These are phyloP conservation scores for Clonostachys solani DNA, from an alignment of 2,329 filamentous ascomycete genomes.

Conservation along the genomic window DNA sequence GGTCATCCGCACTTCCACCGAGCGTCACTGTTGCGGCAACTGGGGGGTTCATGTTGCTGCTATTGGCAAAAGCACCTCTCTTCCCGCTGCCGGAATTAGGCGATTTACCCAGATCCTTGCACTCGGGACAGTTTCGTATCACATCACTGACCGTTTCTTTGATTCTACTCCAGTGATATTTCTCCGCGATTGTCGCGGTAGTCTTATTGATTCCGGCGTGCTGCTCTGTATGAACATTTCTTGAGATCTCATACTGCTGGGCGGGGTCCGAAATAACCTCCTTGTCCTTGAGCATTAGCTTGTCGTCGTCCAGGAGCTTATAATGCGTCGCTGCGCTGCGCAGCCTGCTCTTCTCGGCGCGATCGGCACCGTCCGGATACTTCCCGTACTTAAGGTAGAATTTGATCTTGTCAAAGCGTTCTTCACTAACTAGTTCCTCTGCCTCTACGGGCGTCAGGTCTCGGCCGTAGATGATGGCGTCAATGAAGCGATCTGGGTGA, in stretches of 20 bases:
- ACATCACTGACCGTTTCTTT: slow-evolving; percentile 96
- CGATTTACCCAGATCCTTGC: slow-evolving; percentile 72
- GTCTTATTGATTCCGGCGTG: slow-evolving; percentile 99
- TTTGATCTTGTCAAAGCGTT: slow-evolving; percentile 97
- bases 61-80: slow-evolving; percentile 6
- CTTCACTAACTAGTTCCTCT: slow-evolving; percentile 85
- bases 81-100: slow-evolving; percentile 20
- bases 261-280: slow-evolving; percentile 91
- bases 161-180: slow-evolving; percentile 96
- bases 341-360: slow-evolving; percentile 91
- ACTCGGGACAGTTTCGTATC: slow-evolving; percentile 86
- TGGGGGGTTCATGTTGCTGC: background rate
- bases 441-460: slow-evolving; percentile 45
- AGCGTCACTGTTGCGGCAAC: background rate
- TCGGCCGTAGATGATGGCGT: slow-evolving; percentile 75
- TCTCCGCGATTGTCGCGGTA: slow-evolving; percentile 87
- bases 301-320: slow-evolving; percentile 73
- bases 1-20: background rate
- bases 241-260: slow-evolving; percentile 85
- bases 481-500: slow-evolving; percentile 63
- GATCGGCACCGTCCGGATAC: slow-evolving; percentile 89
- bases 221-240: slow-evolving; percentile 65
- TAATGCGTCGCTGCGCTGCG: slow-evolving; percentile 94
- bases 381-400: slow-evolving; percentile 94
- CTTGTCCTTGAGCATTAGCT: slow-evolving; percentile 95